phyloP scores from a whole-genome alignment of 352 stramenopile species.

The Phytopythium ostracodes region DNA sequence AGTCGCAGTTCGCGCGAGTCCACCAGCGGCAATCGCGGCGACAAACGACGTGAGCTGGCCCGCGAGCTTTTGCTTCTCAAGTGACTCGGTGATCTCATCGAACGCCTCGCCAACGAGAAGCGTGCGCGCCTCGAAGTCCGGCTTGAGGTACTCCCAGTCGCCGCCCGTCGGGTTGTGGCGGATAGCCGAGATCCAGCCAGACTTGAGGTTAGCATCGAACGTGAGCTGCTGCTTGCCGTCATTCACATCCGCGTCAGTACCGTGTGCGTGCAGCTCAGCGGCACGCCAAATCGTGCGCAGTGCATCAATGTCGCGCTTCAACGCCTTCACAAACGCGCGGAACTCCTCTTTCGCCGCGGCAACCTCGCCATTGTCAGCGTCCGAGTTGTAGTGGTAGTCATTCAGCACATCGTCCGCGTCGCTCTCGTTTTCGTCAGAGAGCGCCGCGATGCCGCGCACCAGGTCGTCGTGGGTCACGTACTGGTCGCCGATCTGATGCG shows the following conservation, averaged over 20 bases:
- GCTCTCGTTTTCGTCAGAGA: conserved; percentile 26
- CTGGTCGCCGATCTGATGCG: conserved; percentile 28
- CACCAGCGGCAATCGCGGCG: conserved; percentile 64
- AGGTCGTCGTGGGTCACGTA: conserved; percentile 71
- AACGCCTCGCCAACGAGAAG: conserved; percentile 11
- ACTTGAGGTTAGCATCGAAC: conserved; percentile 70
- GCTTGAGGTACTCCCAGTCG: conserved; percentile 51
- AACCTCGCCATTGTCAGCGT: conserved; percentile 5
- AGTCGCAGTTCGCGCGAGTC: conserved; percentile 53
- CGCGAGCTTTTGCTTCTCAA: conserved; percentile 18
- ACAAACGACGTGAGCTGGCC: conserved; percentile 47
- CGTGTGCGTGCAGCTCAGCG: conserved; percentile 57
- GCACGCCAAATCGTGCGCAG: conserved; percentile 65
- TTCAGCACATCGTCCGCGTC: conserved; percentile 12
- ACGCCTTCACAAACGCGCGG: conserved; percentile 30
- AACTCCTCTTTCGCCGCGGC: conserved; percentile 32
- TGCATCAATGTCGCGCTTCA: conserved; percentile 49
- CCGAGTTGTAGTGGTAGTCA: conserved; percentile 16
- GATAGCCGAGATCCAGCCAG: conserved; percentile 70
- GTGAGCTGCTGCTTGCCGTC: conserved; percentile 36
- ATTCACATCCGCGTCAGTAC: conserved; percentile 18
- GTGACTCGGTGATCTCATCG: conserved; percentile 18
- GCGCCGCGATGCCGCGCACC: conserved; percentile 42
- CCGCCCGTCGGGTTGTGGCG: conserved; percentile 60
- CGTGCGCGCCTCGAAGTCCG: conserved; percentile 20